Base-by-base conservation (phyloP, 1,284 basidiomycete genomes). In the Naganishia sp. region DNA sequence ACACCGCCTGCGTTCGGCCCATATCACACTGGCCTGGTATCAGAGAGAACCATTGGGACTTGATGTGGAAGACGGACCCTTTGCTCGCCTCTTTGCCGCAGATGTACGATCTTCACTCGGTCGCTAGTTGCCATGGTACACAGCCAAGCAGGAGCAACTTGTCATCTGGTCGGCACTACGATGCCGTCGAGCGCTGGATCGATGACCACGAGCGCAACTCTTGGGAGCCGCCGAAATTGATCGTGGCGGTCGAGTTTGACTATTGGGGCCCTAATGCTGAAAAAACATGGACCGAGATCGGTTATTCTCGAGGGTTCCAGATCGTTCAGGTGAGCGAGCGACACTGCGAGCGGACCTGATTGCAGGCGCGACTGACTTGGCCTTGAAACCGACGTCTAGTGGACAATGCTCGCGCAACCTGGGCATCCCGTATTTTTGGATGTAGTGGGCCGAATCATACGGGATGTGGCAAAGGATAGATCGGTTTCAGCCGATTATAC, bases 391-490 rank as follows among this genome's bases (percentile, higher is more conserved):
- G 10, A 9, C 11, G 11, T 41, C n/a, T 31, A 51, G 50, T 69
- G 63, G 69, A 69, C 70, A 54, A 71, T 79, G n/a, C 45, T 67
- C 42, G 52, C 66, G 35, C 43, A 55, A 49, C 21, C 69, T 23
- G 67, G 64, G 53, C 66, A 65, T 71, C 61, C 64, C 56, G 55
- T 71, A n/a, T 51, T 68, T 41, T 49, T 62, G 53, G 67, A 71
- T 54, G 70, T 68, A n/a, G 64, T 68, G n/a, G 45, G 58, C 17
- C 43, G 54, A 46, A 65, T 65, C 23, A 21, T 71, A 25, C 51
- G 47, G n/a, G 51, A 55, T 28, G 25, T 32, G 28, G 42, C 32
- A 42, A 49, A 18, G 31, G 53, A 45, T 25, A 66, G 39, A 31
- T 31, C n/a, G n/a, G 41, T 28, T 31, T 39, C 35, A 39, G n/a